Base-by-base conservation (phyloP, 768 basidiomycete genomes). In the Tremella fuciformis region DNA sequence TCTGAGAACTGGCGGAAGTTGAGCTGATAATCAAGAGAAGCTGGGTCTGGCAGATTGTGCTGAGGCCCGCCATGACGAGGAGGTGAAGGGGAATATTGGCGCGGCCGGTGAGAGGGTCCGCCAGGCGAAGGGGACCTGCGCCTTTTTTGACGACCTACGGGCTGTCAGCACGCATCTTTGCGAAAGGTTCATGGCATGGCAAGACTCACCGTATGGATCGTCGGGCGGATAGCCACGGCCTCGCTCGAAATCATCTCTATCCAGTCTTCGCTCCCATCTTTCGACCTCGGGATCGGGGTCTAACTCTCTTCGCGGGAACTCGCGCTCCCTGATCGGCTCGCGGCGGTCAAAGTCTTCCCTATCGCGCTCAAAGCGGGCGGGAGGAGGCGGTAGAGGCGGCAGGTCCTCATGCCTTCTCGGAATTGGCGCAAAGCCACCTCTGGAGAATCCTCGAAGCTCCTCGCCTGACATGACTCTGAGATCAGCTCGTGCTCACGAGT, bases 1-100 rank as follows among this genome's bases (percentile, higher is more conserved):
- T 70, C 68, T 1, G 69, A 64, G 52, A 73, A 73, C 48, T 66
- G 62, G 2, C 66, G 62, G 55, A 73, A 73, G 34, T 54, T 54
- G n/a, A 73, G 60, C 6, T 62, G 59, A 18, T 60, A 53, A 7
- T 64, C 58, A 2, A 73, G 50, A 2, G 62, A 58, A 9, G 71
- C 71, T 53, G 71, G 71, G 52, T 73, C 71, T 3, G 69, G 71
- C 1, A 64, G 55, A 18, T 47, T 50, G 26, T 41, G 19, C 16
- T 40, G 54, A 13, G 59, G 18, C 22, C 38, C 22, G 8, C 44
- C 18, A 50, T 21, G 44, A 25, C 25, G 61, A n/a, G 57, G 47
- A 26, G 63, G 69, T 2, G 66, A 63, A 22, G 69, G 66, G 8
- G 64, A 66, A 37, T 55, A 58, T 3, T 58, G 46, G 11, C 69